Percentiles rank a stretch among this genome's conserved stretches.
phyloP scores from a whole-genome alignment of 1,284 basidiomycete genomes.

The Cutaneotrichosporon cutaneum region DNA sequence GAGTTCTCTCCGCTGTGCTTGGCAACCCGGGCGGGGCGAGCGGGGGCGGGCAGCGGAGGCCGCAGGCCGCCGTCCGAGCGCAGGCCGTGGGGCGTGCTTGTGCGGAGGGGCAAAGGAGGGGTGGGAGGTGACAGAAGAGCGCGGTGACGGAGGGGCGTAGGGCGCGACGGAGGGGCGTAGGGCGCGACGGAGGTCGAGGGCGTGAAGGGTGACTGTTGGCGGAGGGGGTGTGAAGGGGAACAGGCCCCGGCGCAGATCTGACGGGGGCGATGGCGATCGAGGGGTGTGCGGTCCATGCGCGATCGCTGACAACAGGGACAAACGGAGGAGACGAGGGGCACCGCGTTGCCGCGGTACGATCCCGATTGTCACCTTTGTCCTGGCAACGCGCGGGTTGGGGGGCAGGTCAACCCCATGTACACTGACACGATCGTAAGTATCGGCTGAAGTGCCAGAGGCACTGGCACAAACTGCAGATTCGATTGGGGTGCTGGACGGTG shows the following conservation, averaged over 20 bases:
- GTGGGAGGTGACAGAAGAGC: too few relatives aligned
- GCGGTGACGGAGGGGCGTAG: too few relatives aligned
- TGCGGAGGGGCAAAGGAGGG: neutral
- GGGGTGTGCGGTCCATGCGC: neutral
- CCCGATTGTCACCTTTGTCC: constrained; percentile 86
- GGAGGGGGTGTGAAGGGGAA: too few relatives aligned
- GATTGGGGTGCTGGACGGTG: too few relatives aligned
- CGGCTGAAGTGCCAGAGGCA: too few relatives aligned
- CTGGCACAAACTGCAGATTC: too few relatives aligned
- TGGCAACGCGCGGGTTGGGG: constrained; percentile 76
- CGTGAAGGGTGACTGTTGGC: too few relatives aligned
- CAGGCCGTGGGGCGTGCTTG: neutral
- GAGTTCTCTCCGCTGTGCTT: too few relatives aligned
- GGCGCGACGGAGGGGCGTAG: too few relatives aligned
- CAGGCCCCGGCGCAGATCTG: too few relatives aligned
- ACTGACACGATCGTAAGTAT: constrained; percentile 60
- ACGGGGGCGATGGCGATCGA: neutral
- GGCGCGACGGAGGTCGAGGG: too few relatives aligned
- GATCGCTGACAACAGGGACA: constrained; percentile 69
- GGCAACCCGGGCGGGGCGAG: neutral
- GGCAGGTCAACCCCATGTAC: constrained; percentile 69
- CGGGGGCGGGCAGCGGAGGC: neutral
- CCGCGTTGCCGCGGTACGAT: constrained; percentile 68
- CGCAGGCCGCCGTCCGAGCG: neutral
- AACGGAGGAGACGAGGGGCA: constrained; percentile 64